phyloP scores from a whole-genome alignment of 805 yeast genomes.

The Monosporozyma yasuniensis region DNA sequence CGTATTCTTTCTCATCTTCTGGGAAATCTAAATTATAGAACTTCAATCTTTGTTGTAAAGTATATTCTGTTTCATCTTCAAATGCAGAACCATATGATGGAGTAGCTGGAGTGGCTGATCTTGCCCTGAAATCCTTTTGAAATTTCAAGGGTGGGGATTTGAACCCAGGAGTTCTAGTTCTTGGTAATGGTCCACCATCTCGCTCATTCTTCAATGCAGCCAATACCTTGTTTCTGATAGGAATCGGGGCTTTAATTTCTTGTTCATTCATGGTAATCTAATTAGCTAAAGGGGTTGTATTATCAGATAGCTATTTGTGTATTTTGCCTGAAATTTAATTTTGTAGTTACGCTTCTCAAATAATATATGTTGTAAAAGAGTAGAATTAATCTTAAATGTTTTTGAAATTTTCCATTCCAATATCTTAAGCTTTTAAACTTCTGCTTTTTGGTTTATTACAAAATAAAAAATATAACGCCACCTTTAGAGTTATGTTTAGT shows the following conservation, averaged over 20 bases:
- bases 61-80: slow-evolving; percentile 18
- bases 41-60: slow-evolving; percentile 25
- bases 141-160: slow-evolving; percentile 4
- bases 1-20: slow-evolving; percentile 30
- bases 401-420: too few species aligned
- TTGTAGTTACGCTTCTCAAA: too few species aligned
- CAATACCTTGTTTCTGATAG: slow-evolving; percentile 15
- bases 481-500: too few species aligned
- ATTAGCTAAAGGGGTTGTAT: neutral
- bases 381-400: too few species aligned
- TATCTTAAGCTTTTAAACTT: too few species aligned
- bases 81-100: slow-evolving; percentile 12
- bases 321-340: neutral
- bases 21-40: slow-evolving; percentile 48
- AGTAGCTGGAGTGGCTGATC: slow-evolving; percentile 21
- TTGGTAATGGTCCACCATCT: slow-evolving; percentile 7
- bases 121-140: slow-evolving; percentile 6
- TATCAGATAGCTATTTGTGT: neutral
- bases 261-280: slow-evolving; percentile 7
- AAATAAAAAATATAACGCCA: too few species aligned
- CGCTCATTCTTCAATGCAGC: slow-evolving; percentile 10
- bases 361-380: too few species aligned
- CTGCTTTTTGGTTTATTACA: too few species aligned
- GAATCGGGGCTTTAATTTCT: slow-evolving; percentile 22
- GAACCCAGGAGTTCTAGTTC: slow-evolving; percentile 11